Percentiles rank a stretch among this genome's conserved stretches.
phyloP scores from a whole-genome alignment of 73 alveolate genomes.

The Loxodes magnus region DNA sequence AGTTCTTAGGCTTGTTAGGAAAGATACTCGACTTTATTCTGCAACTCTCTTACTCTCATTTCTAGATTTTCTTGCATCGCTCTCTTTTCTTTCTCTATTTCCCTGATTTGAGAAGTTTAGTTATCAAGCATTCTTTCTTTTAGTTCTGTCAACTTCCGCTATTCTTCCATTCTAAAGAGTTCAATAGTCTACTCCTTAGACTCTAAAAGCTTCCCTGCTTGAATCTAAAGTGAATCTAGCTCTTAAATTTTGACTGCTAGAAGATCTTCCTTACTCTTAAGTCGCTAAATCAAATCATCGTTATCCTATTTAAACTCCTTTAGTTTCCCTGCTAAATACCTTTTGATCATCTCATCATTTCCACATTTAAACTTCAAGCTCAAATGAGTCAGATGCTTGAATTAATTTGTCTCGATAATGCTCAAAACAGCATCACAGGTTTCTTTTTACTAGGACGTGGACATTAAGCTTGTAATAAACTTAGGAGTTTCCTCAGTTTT shows the following conservation, averaged over 20 bases:
- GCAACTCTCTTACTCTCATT: background rate
- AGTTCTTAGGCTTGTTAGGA: background rate
- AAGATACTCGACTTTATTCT: background rate
- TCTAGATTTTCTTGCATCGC: background rate
- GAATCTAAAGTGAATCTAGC: too few relatives aligned
- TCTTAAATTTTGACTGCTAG: background rate
- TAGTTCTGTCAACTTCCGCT: background rate
- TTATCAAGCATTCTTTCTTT: conserved; percentile 2
- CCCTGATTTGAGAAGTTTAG: background rate
- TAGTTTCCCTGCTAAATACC: conserved; percentile 22
- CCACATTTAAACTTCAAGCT: conserved; percentile 18
- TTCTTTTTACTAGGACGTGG: background rate
- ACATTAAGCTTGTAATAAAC: too few relatives aligned
- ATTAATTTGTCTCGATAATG: conserved; percentile 21
- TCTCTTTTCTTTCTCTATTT: conserved; percentile 3
- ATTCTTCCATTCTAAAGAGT: conserved; percentile 2
- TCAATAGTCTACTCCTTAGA: background rate
- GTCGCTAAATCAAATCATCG: background rate
- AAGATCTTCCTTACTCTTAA: background rate
- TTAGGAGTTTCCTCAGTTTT: conserved; percentile 5
- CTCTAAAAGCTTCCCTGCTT: background rate
- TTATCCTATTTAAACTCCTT: conserved; percentile 14
- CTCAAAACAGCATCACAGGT: conserved; percentile 16
- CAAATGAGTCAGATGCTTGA: conserved; percentile 10
- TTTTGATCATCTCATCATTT: conserved; percentile 32